Conservation (phyloP, 768 basidiomycete species). For the Fomitopsis serialis region DNA sequence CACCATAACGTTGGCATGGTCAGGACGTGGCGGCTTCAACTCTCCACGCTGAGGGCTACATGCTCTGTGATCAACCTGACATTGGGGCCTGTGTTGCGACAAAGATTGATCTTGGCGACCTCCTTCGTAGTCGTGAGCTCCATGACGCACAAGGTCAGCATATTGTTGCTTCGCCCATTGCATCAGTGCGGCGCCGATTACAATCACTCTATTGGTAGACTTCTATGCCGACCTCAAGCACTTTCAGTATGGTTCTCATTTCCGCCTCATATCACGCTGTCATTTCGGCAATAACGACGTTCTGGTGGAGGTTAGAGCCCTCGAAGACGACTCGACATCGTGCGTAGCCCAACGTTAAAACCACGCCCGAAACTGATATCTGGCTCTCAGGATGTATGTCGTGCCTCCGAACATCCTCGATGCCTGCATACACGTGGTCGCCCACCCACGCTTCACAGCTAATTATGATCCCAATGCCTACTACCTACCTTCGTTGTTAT, state of each 20-base stretch:
- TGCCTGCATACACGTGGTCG: slow-evolving; percentile 27
- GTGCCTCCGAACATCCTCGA: slow-evolving; percentile 30
- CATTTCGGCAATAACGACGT: slow-evolving; percentile 3
- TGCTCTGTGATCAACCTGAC: too few relatives aligned
- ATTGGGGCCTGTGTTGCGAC: too few relatives aligned
- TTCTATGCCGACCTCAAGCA: slow-evolving; percentile 17
- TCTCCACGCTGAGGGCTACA: too few relatives aligned
- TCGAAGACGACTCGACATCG: neutral
- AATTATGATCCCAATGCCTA: slow-evolving; percentile 23
- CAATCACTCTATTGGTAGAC: too few relatives aligned
- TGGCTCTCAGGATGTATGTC: slow-evolving; percentile 4
- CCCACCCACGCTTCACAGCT: slow-evolving; percentile 27
- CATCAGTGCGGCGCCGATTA: too few relatives aligned
- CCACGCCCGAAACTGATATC: too few relatives aligned
- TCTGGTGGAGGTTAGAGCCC: slow-evolving; percentile 1
- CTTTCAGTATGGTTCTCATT: slow-evolving; percentile 29
- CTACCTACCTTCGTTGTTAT: slow-evolving; percentile 25
- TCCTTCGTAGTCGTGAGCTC: neutral
- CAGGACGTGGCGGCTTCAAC: too few relatives aligned
- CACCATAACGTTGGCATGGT: too few relatives aligned
- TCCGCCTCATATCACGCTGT: slow-evolving; percentile 27
- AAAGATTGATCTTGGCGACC: slow-evolving; percentile 5
- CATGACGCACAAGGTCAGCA: neutral
- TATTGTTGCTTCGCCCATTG: neutral
- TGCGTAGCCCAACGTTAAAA: neutral